Conservation (phyloP, 169 alveolate genomes). For the Plasmodium malariae region DNA sequence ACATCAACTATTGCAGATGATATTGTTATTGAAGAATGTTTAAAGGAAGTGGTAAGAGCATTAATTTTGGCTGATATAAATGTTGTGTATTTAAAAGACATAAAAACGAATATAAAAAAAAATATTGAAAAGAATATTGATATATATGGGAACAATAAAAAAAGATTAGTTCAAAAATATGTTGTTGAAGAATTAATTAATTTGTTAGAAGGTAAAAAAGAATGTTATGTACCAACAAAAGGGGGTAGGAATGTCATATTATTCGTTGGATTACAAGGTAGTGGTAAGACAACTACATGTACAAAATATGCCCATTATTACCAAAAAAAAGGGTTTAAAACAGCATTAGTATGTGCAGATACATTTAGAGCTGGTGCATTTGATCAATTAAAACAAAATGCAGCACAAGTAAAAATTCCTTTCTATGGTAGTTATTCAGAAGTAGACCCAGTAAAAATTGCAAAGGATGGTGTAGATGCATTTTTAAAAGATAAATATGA, state of each 20-base stretch:
- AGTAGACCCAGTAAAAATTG: conserved; percentile 99
- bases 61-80: conserved; percentile 96
- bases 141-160: conserved; percentile 87
- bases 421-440: conserved; percentile 99
- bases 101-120: conserved; percentile 91
- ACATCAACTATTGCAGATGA: conserved; percentile 94
- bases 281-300: conserved; percentile 99
- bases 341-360: conserved; percentile 99
- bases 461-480: conserved; percentile 98
- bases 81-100: conserved; percentile 91
- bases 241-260: conserved; percentile 96
- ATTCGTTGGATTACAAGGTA: conserved; percentile 99
- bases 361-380: conserved; percentile 99
- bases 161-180: conserved; percentile 85
- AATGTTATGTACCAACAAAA: conserved; percentile 94
- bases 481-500: conserved; percentile 96
- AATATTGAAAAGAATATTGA: conserved; percentile 88
- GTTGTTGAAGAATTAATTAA: conserved; percentile 91
- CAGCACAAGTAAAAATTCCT: conserved; percentile 98
- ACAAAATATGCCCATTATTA: conserved; percentile 98
- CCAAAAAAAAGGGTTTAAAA: conserved; percentile 96
- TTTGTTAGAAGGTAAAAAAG: conserved; percentile 94
- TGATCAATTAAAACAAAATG: conserved; percentile 99
- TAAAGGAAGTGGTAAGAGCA: conserved; percentile 95
- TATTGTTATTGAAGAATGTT: conserved; percentile 91